Conservation (phyloP, 495 filamentous ascomycete species). For the Tuber melanosporum region DNA sequence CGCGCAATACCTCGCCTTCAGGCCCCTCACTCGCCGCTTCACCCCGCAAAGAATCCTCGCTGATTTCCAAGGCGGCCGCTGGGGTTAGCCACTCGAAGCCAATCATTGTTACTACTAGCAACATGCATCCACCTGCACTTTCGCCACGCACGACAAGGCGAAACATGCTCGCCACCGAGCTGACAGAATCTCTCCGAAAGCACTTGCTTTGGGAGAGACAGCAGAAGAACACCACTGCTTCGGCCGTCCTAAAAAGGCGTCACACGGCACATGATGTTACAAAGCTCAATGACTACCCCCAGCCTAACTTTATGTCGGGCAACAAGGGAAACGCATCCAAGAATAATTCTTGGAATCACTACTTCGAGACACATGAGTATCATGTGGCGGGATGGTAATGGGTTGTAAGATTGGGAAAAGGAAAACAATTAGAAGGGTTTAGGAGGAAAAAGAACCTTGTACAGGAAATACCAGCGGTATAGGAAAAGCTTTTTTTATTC, state of each 20-base stretch:
- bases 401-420: slow-evolving; percentile 22
- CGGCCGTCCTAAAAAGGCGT: slow-evolving; percentile 79
- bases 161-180: slow-evolving; percentile 93
- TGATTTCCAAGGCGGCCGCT: slow-evolving; percentile 36
- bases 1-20: slow-evolving; percentile 64
- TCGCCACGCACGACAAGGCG: slow-evolving; percentile 88
- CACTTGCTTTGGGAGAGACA: slow-evolving; percentile 81
- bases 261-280: slow-evolving; percentile 67
- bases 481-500: neutral
- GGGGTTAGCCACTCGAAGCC: slow-evolving; percentile 76
- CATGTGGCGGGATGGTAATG: slow-evolving; percentile 64
- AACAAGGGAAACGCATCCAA: slow-evolving; percentile 48
- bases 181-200: slow-evolving; percentile 72
- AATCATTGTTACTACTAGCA: slow-evolving; percentile 72
- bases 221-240: slow-evolving; percentile 81
- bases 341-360: slow-evolving; percentile 60
- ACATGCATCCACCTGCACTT: slow-evolving; percentile 56
- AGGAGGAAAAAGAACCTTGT: slow-evolving; percentile 9
- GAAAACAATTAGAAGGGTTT: slow-evolving; percentile 23
- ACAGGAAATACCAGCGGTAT: neutral
- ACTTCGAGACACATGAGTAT: slow-evolving; percentile 61
- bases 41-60: slow-evolving; percentile 48
- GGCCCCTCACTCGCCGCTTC: slow-evolving; percentile 68
- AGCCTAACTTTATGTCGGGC: slow-evolving; percentile 36
- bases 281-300: slow-evolving; percentile 36